Percentiles rank a stretch among this genome's conserved stretches.
Conservation (phyloP, 768 basidiomycete species). For the Boletus speciosus region DNA sequence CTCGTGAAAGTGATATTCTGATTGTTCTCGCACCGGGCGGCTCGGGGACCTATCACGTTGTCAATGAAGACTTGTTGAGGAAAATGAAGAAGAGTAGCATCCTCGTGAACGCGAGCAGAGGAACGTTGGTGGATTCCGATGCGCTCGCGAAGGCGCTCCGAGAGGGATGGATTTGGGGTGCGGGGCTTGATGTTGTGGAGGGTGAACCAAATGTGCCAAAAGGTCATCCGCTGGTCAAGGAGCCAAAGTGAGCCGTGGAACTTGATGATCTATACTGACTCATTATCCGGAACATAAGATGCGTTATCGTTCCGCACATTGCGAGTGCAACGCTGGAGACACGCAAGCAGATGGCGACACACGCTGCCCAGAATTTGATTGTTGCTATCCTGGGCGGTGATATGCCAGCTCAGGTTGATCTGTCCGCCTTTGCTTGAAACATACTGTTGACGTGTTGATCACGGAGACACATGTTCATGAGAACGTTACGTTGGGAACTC, state of each 20-base stretch:
- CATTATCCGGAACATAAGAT: slow-evolving; percentile 40
- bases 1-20: slow-evolving; percentile 75
- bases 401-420: slow-evolving; percentile 55
- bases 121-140: slow-evolving; percentile 85
- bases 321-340: slow-evolving; percentile 89
- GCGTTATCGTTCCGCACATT: slow-evolving; percentile 84
- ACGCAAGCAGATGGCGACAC: slow-evolving; percentile 72
- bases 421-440: slow-evolving; percentile 17
- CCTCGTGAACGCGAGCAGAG: slow-evolving; percentile 82
- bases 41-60: slow-evolving; percentile 61
- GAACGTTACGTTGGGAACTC: background rate
- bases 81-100: slow-evolving; percentile 85
- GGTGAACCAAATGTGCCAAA: slow-evolving; percentile 76
- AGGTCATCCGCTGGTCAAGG: slow-evolving; percentile 78
- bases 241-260: slow-evolving; percentile 53
- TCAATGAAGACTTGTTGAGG: slow-evolving; percentile 66
- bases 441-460: background rate
- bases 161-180: slow-evolving; percentile 83
- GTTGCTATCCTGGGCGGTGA: slow-evolving; percentile 43
- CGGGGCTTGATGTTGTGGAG: slow-evolving; percentile 91
- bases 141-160: slow-evolving; percentile 79
- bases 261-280: background rate
- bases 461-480: background rate
- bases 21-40: slow-evolving; percentile 83
- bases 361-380: slow-evolving; percentile 64